Evolutionary conservation across 2,329 filamentous ascomycete species (phyloP), one percentile per base, ranked within the genome.

Genomic region (Xylaria sp.): DNA sequence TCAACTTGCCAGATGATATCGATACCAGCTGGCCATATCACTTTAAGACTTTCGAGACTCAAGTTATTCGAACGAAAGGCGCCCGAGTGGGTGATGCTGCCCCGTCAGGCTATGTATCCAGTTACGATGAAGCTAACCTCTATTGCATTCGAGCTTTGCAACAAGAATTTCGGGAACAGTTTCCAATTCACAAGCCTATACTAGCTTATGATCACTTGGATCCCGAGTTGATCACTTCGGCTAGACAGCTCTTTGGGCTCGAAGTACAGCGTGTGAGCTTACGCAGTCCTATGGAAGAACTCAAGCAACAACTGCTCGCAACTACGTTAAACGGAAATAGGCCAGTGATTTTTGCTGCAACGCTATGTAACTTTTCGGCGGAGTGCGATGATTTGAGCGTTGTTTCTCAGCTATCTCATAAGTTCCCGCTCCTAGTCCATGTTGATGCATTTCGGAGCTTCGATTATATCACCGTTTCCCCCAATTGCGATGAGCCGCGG

Each of bases 71-170:
- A 25, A 54, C 33, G 1, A 65, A 65, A 21, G 60, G 46, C 1
- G 17, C 59, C 38, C 52, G 63, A 17, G 51, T 65, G 5, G 63
- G 63, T 3, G 56, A 60, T 23, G 27, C 47, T 8, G 25, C 33
- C 4, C 31, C 55, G 5, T 44, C 53, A 11, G 60, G 60, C 3
- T 65, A 65, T n/a, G 43, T 65, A 13, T 51, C 55, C 19, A 60
- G 47, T 27, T 33, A 23, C n/a, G 35, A 46, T 27, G 63, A 63
- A 40, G 55, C 60, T n/a, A 63, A 65, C 38, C 46, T 54, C 8
- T 65, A 60, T 43, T 62, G 63, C 21, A 57, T 65, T 51, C 56
- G 63, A 46, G 63, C 63, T n/a, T 40, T 65, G 25, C 59, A 65
- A 41, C 60, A 63, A 40, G 60, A 65, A 33, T 52, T 65, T 5